Evolutionary conservation across 2,329 filamentous ascomycete species (phyloP).

Genomic region (Dothidotthia symphoricarpi): DNA sequence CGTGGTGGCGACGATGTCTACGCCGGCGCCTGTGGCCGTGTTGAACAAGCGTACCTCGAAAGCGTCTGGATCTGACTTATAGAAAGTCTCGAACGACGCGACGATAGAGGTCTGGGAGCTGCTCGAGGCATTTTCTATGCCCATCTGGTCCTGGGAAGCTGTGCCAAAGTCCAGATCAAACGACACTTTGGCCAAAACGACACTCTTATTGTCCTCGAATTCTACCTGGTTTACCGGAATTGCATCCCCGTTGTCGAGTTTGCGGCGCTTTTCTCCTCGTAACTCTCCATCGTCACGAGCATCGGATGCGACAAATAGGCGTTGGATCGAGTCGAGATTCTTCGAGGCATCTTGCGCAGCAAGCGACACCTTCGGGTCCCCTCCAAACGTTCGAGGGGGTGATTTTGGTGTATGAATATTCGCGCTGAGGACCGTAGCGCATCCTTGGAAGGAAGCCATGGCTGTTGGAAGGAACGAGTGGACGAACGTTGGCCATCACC

Average conservation of each 20-base stretch:
- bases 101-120: conserved; percentile 6
- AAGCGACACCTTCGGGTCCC: conserved; percentile 1
- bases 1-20: conserved; percentile 22
- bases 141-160: conserved; percentile 1
- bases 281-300: conserved; percentile 6
- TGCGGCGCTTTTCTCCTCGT: conserved; percentile 31
- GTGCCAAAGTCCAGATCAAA: conserved; percentile 21
- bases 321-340: conserved; percentile 11
- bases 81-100: conserved; percentile 27
- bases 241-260: conserved; percentile 12
- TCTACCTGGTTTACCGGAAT: conserved; percentile 2
- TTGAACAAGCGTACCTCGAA: conserved; percentile 23
- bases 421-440: conserved; percentile 16
- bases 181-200: conserved; percentile 29
- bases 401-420: no score
- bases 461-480: not conserved
- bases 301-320: conserved; percentile 16
- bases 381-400: not conserved
- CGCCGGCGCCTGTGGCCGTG: conserved; percentile 7
- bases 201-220: conserved; percentile 20
- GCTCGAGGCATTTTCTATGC: not conserved
- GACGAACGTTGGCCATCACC: conserved; percentile 2
- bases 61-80: conserved; percentile 6
- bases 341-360: conserved; percentile 12
- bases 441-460: conserved; percentile 22